A percentile compares a stretch with the other conserved stretches of the same genome.
Evolutionary conservation across 345 rosid species (phyloP).

Genomic region (Lepidium africanum): DNA sequence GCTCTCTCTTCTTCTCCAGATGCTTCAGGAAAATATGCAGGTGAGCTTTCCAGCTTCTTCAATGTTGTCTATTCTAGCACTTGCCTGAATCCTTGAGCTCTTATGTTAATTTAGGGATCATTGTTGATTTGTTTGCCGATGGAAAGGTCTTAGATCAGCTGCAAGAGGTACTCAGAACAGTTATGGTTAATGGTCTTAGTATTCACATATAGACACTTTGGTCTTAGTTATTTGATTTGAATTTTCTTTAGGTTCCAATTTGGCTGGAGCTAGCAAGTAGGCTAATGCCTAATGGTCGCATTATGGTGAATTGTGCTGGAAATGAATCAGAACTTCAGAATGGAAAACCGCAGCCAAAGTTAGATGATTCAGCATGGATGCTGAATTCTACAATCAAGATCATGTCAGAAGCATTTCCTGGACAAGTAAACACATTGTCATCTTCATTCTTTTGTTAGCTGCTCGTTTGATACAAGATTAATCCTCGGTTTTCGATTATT

Average conservation of each 20-base stretch:
- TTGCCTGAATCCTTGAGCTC: conserved; percentile 5
- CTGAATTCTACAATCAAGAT: conserved; percentile 58
- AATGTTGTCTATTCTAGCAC: background rate
- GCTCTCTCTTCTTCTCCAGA: conserved; percentile 38
- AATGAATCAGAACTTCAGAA: conserved; percentile 22
- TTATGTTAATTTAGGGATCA: conserved; percentile 39
- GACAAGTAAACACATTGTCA: conserved; percentile 35
- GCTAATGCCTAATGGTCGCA: conserved; percentile 61
- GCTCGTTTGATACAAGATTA: background rate
- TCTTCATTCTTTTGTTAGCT: background rate
- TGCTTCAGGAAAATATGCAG: conserved; percentile 48
- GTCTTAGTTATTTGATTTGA: background rate
- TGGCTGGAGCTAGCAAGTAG: conserved; percentile 58
- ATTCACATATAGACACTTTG: background rate
- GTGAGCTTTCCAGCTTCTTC: conserved; percentile 25
- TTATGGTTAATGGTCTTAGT: too few relatives aligned
- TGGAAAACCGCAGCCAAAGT: conserved; percentile 10
- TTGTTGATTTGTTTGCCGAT: conserved; percentile 60
- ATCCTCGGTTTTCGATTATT: background rate
- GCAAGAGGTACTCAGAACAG: conserved; percentile 43
- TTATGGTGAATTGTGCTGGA: conserved; percentile 87
- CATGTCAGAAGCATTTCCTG: conserved; percentile 57
- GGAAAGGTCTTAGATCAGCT: conserved; percentile 65
- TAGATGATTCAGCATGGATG: conserved; percentile 36
- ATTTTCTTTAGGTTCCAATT: conserved; percentile 34